Conservation (phyloP, 129 eudicot genomes). For the Flaveria sonorensis region DNA sequence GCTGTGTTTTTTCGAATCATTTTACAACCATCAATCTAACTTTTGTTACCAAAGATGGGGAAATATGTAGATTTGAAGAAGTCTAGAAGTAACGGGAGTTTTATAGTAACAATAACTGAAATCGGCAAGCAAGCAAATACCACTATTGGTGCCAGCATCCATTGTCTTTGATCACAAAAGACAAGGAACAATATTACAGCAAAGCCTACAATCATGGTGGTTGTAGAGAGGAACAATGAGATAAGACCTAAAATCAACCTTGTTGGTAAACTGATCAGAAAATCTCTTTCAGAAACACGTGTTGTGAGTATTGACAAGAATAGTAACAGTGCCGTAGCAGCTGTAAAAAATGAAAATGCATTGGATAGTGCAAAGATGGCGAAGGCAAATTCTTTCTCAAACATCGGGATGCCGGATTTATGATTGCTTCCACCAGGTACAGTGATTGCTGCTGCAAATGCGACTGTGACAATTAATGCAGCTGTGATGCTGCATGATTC, state of each 20-base stretch:
- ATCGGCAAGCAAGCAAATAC: too few species aligned
- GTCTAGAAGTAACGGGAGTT: not conserved
- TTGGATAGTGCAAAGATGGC: not conserved
- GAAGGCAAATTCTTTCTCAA: not conserved
- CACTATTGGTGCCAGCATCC: too few species aligned
- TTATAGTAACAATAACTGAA: too few species aligned
- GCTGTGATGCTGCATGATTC: not conserved
- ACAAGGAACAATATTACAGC: too few species aligned
- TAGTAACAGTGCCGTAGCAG: not conserved
- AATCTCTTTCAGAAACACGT: too few species aligned
- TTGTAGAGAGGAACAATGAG: too few species aligned
- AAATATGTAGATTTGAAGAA: not conserved
- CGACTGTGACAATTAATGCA: not conserved
- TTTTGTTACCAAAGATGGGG: not conserved
- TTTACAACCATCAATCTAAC: not conserved
- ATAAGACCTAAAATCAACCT: too few species aligned
- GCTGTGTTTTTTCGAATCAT: not conserved
- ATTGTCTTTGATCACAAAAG: too few species aligned
- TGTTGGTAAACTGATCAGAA: too few species aligned
- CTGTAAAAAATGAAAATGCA: not conserved
- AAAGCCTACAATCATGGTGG: too few species aligned
- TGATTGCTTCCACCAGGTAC: not conserved
- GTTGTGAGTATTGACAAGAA: not conserved
- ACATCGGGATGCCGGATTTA: not conserved
- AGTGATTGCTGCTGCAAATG: not conserved